Base-by-base conservation (phyloP, 176 grass and related monocot genomes). In the Hsuehochloa calcarea region DNA sequence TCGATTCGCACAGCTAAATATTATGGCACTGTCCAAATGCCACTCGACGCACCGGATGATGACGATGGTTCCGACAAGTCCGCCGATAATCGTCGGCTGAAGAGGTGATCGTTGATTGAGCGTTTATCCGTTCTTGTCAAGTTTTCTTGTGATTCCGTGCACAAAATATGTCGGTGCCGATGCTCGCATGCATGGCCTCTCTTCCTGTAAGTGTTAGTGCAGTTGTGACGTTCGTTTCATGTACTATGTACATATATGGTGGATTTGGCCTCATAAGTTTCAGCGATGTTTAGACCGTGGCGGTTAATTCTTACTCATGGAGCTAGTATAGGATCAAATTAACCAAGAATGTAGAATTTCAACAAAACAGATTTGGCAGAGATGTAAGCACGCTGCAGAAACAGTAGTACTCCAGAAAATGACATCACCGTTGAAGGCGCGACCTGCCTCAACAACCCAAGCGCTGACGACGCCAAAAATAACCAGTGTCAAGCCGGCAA, bases 11-110 rank as follows among this genome's bases (percentile, higher is more conserved):
- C n/a, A n/a, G n/a, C n/a, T n/a, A n/a, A n/a, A n/a, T n/a, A n/a
- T n/a, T n/a, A n/a, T n/a, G n/a, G n/a, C n/a, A n/a, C n/a, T n/a
- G n/a, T n/a, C n/a, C n/a, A n/a, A n/a, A n/a, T n/a, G n/a, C n/a
- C 68, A 79, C 76, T 65, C 74, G 4, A 39, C 51, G 20, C 68
- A 90, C 72, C 45, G 79, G 13, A 11, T 56, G 14, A 14, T 64
- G 5, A 61, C 19, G 0, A n/a, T 58, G 20, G 55, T 26, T 34
- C 65, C 65, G 38, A 10, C 20, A 10, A 3, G 20, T 38, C 10
- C 4, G 38, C 67, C 38, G 67, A 23, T 69, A 19, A 23, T 69
- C 37, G 17, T 29, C 65, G 65, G 64, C 64, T 39, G 65, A 67
- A 3, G 63, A 16, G 65, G 17, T 20, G 16, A 61, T 22, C 65